phyloP scores from a whole-genome alignment of 2,329 filamentous ascomycete genomes.

The Chalaropsis thielavioides region DNA sequence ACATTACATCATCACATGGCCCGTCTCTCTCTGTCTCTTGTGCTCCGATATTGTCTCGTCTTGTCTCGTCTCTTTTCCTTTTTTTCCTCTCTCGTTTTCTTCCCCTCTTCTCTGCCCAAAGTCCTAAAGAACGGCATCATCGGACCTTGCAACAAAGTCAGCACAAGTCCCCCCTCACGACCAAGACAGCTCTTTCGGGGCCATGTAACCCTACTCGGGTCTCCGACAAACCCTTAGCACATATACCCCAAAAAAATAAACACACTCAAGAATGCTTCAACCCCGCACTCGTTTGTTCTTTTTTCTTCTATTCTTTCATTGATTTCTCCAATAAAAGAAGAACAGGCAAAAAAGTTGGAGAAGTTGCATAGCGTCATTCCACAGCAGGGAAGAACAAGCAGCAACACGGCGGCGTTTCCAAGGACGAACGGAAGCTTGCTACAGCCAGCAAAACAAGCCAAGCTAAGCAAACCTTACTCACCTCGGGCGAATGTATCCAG shows the following conservation, averaged over 20 bases:
- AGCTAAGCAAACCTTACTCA: background rate
- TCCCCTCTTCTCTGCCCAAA: no score
- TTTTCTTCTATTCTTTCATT: no score
- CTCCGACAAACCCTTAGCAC: background rate
- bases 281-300: no score
- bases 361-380: background rate
- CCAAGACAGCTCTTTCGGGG: no score
- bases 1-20: background rate
- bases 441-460: background rate
- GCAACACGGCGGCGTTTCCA: no score
- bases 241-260: background rate
- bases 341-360: background rate
- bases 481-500: background rate
- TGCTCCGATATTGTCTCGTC: background rate
- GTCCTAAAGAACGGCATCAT: no score
- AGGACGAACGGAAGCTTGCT: constrained; percentile 2
- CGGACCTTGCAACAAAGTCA: no score
- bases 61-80: background rate
- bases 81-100: no score
- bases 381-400: background rate
- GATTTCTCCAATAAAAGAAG: no score
- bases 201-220: background rate
- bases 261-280: no score
- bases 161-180: no score
- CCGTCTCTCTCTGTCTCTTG: background rate